Evolutionary conservation across 495 filamentous ascomycete genomes (phyloP).

Genomic region (Aspergillus cavernicola): DNA sequence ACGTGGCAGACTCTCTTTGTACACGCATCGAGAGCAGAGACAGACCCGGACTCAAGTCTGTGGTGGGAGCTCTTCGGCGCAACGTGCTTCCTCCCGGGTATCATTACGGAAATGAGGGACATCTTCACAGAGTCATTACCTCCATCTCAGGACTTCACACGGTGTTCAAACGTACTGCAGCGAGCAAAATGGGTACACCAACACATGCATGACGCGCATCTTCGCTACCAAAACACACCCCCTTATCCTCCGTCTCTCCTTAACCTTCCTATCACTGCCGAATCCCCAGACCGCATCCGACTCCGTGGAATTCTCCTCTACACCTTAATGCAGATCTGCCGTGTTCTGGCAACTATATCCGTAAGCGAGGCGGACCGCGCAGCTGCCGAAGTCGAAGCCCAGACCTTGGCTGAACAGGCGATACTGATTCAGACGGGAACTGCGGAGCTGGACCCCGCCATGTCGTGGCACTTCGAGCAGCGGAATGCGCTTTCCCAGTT

Average conservation of each 20-base stretch:
- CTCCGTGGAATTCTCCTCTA: conserved; percentile 4
- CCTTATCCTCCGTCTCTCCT: conserved; percentile 7
- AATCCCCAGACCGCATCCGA: conserved; percentile 7
- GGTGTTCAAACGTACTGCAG: neutral
- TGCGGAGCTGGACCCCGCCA: conserved; percentile 6
- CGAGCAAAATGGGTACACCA: neutral
- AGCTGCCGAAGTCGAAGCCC: conserved; percentile 4
- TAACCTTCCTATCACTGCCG: neutral
- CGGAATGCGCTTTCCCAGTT: conserved; percentile 1
- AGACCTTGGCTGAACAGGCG: conserved; percentile 3
- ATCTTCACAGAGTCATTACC: neutral
- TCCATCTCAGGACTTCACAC: neutral
- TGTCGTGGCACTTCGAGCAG: conserved; percentile 12
- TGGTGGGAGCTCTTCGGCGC: conserved; percentile 11
- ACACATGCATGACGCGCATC: neutral
- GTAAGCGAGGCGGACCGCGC: neutral
- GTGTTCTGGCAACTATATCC: neutral
- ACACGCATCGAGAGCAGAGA: neutral
- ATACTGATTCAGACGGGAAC: conserved; percentile 2
- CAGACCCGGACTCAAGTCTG: conserved; percentile 2
- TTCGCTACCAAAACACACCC: neutral
- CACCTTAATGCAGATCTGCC: conserved; percentile 2
- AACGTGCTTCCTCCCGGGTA: conserved; percentile 3
- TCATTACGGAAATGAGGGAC: conserved; percentile 1
- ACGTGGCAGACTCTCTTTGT: conserved; percentile 2